A percentile compares a stretch with the other conserved stretches of the same genome.
These are phyloP conservation scores for Thamnidium elegans DNA, from an alignment of 192 early-diverging fungal species.

Conservation along the genomic window DNA sequence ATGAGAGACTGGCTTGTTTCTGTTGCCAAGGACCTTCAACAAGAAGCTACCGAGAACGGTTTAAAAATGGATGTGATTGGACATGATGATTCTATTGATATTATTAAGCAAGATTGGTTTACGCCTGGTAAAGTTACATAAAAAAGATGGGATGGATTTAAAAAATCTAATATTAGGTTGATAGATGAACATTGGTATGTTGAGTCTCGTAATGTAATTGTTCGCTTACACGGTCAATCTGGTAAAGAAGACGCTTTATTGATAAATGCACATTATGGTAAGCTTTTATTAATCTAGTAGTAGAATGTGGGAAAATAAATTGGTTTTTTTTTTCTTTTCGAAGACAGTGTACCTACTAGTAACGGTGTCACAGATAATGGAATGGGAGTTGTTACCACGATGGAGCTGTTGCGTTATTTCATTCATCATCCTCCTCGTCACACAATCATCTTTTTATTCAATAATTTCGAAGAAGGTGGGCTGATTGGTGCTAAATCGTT, in stretches of 20 bases:
- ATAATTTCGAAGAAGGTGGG: constrained; percentile 69
- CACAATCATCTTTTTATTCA: constrained; percentile 67
- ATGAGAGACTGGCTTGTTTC: constrained; percentile 23
- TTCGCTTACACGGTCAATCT: constrained; percentile 55
- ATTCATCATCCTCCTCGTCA: constrained; percentile 53
- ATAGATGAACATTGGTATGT: constrained; percentile 27
- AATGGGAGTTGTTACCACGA: constrained; percentile 54
- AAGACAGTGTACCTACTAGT: constrained; percentile 64
- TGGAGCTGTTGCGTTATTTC: constrained; percentile 63
- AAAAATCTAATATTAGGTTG: background rate
- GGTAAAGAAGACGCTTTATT: constrained; percentile 49
- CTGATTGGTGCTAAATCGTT: constrained; percentile 62
- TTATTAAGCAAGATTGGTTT: constrained; percentile 5
- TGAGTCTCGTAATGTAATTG: constrained; percentile 56
- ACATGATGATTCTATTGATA: constrained; percentile 13
- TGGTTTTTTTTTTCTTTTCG: background rate
- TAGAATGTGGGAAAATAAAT: background rate
- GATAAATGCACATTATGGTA: constrained; percentile 65
- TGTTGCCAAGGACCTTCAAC: background rate
- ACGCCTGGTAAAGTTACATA: constrained; percentile 3
- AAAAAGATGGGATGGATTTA: too few relatives aligned
- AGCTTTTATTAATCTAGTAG: background rate
- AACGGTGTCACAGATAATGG: constrained; percentile 72
- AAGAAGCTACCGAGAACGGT: constrained; percentile 10
- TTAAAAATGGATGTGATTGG: constrained; percentile 24